Conservation (phyloP, 345 rosid genomes). For the Durio zibethinus region DNA sequence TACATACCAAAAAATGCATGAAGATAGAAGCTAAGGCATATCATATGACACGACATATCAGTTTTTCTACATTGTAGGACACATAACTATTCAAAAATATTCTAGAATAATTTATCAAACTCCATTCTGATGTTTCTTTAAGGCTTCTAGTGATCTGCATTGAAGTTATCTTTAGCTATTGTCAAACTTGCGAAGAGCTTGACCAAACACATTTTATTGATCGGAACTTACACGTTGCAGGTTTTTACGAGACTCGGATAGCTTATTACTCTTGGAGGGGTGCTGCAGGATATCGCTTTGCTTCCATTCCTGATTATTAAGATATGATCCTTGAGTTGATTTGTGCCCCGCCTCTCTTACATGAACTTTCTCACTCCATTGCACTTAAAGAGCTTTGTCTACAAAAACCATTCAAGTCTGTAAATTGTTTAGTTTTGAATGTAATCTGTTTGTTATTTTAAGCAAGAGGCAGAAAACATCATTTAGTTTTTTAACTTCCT, state of each 20-base stretch:
- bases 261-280: slow-evolving; percentile 97
- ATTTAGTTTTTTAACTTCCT: not conserved
- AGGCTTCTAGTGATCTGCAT: not conserved
- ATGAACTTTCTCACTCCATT: not conserved
- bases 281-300: slow-evolving; percentile 67
- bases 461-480: not conserved
- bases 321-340: slow-evolving; percentile 1
- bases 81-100: not conserved
- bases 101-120: not conserved
- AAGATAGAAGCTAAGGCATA: not conserved
- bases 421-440: not conserved
- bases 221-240: slow-evolving; percentile 35
- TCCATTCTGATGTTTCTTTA: not conserved
- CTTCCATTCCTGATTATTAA: slow-evolving; percentile 78
- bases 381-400: not conserved
- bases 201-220: not conserved
- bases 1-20: not conserved
- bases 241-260: slow-evolving; percentile 80
- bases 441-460: not conserved
- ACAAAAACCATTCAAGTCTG: not conserved
- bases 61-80: not conserved
- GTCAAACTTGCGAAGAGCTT: not conserved
- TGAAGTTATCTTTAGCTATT: not conserved
- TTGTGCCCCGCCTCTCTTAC: not conserved
- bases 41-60: not conserved